Evolutionary conservation across 352 stramenopile species (phyloP).

Genomic region (Globisporangium splendens): DNA sequence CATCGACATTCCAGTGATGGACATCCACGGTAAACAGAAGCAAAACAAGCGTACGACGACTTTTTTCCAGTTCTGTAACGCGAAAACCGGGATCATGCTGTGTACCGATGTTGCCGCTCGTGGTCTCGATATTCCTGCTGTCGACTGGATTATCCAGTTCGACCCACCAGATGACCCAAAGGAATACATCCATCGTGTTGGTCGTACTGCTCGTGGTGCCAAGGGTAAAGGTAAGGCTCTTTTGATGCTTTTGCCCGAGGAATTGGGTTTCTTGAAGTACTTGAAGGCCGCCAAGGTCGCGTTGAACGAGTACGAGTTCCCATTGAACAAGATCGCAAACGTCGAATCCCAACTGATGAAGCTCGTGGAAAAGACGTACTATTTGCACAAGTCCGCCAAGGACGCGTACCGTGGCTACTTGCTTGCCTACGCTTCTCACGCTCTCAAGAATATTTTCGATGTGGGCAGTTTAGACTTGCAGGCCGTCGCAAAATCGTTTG

Average conservation of each 20-base stretch:
- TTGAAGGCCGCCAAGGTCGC: constrained; percentile 96
- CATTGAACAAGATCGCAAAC: constrained; percentile 96
- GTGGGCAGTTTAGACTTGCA: constrained; percentile 96
- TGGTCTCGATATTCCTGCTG: constrained; percentile 95
- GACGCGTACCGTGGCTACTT: constrained; percentile 98
- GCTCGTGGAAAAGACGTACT: constrained; percentile 99
- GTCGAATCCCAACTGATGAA: constrained; percentile 97
- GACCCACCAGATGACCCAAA: constrained; percentile 98
- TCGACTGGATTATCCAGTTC: constrained; percentile 99
- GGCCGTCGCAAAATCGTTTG: constrained; percentile 96
- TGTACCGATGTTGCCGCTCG: constrained; percentile 98
- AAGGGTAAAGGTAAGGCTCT: constrained; percentile 92
- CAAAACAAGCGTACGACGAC: constrained; percentile 99
- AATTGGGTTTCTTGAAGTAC: constrained; percentile 98
- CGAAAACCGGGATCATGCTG: constrained; percentile 95
- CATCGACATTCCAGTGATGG: constrained; percentile 98
- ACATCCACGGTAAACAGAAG: constrained; percentile 99
- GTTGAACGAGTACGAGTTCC: constrained; percentile 99
- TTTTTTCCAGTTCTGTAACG: constrained; percentile 99
- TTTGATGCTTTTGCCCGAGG: constrained; percentile 97
- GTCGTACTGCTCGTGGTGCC: constrained; percentile 83
- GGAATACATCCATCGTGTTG: constrained; percentile 97
- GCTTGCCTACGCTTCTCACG: constrained; percentile 97
- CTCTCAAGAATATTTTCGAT: constrained; percentile 98
- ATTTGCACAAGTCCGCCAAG: constrained; percentile 96